Percentiles rank a stretch among this genome's conserved stretches.
Conservation (phyloP, 2,329 filamentous ascomycete genomes). For the Alternaria sp. region DNA sequence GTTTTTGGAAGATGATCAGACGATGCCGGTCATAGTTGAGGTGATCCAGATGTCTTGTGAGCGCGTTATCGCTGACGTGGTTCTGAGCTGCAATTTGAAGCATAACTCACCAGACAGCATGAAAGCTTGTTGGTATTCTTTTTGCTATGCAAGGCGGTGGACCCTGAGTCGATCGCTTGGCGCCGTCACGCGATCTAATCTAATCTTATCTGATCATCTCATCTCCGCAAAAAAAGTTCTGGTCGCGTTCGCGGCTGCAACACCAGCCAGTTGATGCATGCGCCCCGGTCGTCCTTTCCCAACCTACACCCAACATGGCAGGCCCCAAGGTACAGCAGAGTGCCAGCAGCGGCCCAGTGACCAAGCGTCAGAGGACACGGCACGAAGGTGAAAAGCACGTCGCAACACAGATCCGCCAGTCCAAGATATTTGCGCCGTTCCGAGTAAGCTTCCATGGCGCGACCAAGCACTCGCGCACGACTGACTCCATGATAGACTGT, state of each 20-base stretch:
- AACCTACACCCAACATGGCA: constrained; percentile 51
- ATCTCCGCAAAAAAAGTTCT: constrained; percentile 27
- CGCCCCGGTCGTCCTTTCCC: neutral
- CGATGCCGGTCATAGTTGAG: neutral
- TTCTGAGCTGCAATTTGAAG: neutral
- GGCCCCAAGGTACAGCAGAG: constrained; percentile 57
- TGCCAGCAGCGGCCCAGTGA: constrained; percentile 57
- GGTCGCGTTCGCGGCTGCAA: constrained; percentile 9
- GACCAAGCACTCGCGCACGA: neutral
- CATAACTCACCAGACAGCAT: neutral
- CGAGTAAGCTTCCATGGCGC: constrained; percentile 64
- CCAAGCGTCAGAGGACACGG: constrained; percentile 66
- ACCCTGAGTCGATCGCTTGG: constrained; percentile 33
- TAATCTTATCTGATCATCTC: constrained; percentile 26
- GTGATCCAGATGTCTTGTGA: neutral
- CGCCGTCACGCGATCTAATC: constrained; percentile 27
- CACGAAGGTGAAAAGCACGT: constrained; percentile 47
- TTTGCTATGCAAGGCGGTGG: constrained; percentile 1
- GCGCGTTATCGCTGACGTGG: neutral
- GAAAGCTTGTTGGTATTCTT: neutral
- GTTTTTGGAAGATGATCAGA: neutral
- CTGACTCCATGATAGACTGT: constrained; percentile 69
- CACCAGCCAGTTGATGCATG: constrained; percentile 13
- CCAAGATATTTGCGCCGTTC: constrained; percentile 91
- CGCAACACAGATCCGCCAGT: constrained; percentile 57